phyloP scores from a whole-genome alignment of 306 rosid species.

The Echinosophora koreensis region DNA sequence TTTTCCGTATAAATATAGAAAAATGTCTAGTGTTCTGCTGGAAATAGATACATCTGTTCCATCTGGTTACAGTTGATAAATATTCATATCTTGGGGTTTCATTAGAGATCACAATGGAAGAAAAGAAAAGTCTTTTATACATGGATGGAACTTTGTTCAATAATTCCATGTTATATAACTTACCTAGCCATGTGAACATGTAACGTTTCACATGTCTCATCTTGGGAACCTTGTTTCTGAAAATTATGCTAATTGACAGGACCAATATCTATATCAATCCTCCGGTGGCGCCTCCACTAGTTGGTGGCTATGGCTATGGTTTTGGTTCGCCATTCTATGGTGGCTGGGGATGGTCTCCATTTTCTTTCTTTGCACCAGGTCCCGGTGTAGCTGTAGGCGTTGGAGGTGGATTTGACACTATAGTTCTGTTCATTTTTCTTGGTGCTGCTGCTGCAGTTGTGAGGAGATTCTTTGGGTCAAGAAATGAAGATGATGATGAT shows the following conservation, averaged over 20 bases:
- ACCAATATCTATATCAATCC: slow-evolving; percentile 89
- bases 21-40: not conserved
- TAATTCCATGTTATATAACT: not conserved
- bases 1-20: not conserved
- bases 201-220: not conserved
- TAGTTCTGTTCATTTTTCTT: slow-evolving; percentile 69
- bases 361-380: slow-evolving; percentile 91
- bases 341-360: slow-evolving; percentile 98
- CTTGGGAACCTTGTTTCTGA: slow-evolving; percentile 25
- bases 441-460: slow-evolving; percentile 86
- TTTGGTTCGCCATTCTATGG: slow-evolving; percentile 81
- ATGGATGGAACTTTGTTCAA: not conserved
- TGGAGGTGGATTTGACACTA: slow-evolving; percentile 88
- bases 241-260: slow-evolving; percentile 56
- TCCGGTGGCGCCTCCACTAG: slow-evolving; percentile 85
- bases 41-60: not conserved
- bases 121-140: slow-evolving; percentile 5
- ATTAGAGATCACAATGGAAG: slow-evolving; percentile 12
- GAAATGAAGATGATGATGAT: slow-evolving; percentile 63
- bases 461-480: slow-evolving; percentile 72
- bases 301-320: slow-evolving; percentile 90
- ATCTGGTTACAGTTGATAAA: not conserved
- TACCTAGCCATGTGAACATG: not conserved
- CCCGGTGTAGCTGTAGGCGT: slow-evolving; percentile 86
- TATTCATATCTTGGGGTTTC: not conserved